phyloP scores from a whole-genome alignment of 169 alveolate genomes.

The Babesia caballi region DNA sequence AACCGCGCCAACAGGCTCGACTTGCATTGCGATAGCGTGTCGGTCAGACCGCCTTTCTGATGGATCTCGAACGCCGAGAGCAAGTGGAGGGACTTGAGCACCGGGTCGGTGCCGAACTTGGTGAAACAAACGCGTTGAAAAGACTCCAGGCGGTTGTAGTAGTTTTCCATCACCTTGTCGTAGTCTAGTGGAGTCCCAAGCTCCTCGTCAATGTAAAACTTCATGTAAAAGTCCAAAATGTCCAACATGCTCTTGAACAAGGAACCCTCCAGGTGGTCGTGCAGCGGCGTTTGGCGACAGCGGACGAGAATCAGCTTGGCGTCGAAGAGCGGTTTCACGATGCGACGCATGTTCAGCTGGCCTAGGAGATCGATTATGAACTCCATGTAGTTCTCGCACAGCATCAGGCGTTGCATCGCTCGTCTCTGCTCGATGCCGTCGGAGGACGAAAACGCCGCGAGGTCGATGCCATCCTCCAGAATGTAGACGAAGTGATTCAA shows the following conservation, averaged over 20 bases:
- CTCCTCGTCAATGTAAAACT: conserved; percentile 64
- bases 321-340: conserved; percentile 57
- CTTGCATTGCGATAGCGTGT: conserved; percentile 5
- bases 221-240: conserved; percentile 53
- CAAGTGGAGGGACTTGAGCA: conserved; percentile 44
- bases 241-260: conserved; percentile 42
- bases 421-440: conserved; percentile 8
- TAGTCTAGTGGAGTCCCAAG: conserved; percentile 51
- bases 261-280: conserved; percentile 44
- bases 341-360: conserved; percentile 55
- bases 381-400: conserved; percentile 58
- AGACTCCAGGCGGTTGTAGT: conserved; percentile 49
- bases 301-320: conserved; percentile 52
- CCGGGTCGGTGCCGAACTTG: conserved; percentile 41
- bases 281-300: conserved; percentile 47
- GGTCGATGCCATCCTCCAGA: conserved; percentile 51
- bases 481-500: conserved; percentile 55
- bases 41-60: conserved; percentile 18
- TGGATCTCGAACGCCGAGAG: conserved; percentile 14
- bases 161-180: conserved; percentile 39
- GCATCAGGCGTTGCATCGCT: conserved; percentile 56
- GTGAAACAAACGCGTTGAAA: conserved; percentile 54
- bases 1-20: conserved; percentile 14
- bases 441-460: conserved; percentile 20
- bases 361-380: conserved; percentile 47